Evolutionary conservation across 768 basidiomycete genomes (phyloP).

Genomic region (Boletus tylopilopsis): DNA sequence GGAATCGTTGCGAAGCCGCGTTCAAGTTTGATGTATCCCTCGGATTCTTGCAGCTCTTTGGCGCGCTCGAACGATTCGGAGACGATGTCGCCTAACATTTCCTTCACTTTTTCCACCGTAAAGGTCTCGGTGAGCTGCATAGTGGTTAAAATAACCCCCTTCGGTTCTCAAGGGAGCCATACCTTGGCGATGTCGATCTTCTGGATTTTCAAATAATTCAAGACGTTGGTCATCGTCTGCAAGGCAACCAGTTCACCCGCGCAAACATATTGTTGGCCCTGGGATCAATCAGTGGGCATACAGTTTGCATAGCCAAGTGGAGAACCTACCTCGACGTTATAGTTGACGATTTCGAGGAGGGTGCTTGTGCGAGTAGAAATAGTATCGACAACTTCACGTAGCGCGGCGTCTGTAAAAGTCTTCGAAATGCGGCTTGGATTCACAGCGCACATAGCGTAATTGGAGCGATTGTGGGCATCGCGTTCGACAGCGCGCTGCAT

Average conservation of each 20-base stretch:
- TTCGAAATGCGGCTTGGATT: constrained; percentile 94
- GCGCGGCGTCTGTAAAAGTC: constrained; percentile 90
- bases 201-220: constrained; percentile 95
- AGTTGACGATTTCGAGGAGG: constrained; percentile 97
- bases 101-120: constrained; percentile 90
- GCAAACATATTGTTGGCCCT: constrained; percentile 99
- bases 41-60: constrained; percentile 69
- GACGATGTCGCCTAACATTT: constrained; percentile 92
- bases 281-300: constrained; percentile 11
- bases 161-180: background rate
- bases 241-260: constrained; percentile 94
- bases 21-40: constrained; percentile 91
- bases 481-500: constrained; percentile 99
- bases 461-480: constrained; percentile 86
- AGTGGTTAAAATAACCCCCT: background rate
- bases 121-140: constrained; percentile 80
- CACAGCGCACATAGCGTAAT: constrained; percentile 99
- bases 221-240: constrained; percentile 91
- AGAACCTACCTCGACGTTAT: constrained; percentile 75
- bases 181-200: constrained; percentile 93
- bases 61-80: constrained; percentile 75
- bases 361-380: constrained; percentile 74
- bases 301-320: background rate
- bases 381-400: constrained; percentile 95
- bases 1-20: constrained; percentile 96